These are phyloP conservation scores for Anethum foeniculum DNA, from an alignment of 140 eudicot genomes.

Conservation along the genomic window DNA sequence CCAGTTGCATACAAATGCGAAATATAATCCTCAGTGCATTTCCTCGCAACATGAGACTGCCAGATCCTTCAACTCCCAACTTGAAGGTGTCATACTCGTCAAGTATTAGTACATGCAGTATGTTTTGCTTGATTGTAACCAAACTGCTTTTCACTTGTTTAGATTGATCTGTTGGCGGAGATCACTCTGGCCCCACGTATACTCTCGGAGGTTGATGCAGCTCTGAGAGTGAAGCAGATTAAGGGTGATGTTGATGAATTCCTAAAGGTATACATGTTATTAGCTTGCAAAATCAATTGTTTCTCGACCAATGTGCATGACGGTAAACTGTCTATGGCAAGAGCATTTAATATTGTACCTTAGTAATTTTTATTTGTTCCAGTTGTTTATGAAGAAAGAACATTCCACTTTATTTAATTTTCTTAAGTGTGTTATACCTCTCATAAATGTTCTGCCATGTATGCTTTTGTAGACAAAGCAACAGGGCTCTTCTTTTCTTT, in stretches of 20 bases:
- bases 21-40: slow-evolving; percentile 93
- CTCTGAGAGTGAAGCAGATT: slow-evolving; percentile 81
- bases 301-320: not conserved
- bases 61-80: slow-evolving; percentile 98
- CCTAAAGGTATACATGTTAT: slow-evolving; percentile 49
- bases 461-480: slow-evolving; percentile 46
- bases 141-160: not conserved
- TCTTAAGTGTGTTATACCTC: not conserved
- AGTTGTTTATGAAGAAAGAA: not conserved
- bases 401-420: not conserved
- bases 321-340: not conserved
- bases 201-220: slow-evolving; percentile 90
- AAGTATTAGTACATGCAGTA: not conserved
- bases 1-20: slow-evolving; percentile 98
- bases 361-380: not conserved
- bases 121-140: not conserved
- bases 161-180: slow-evolving; percentile 91
- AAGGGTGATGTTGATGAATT: slow-evolving; percentile 88
- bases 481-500: slow-evolving; percentile 58
- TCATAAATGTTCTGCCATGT: not conserved
- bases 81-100: slow-evolving; percentile 47
- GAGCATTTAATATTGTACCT: not conserved
- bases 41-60: slow-evolving; percentile 98
- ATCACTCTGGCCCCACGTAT: slow-evolving; percentile 85
- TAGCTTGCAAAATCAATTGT: not conserved